A percentile compares a stretch with the other conserved stretches of the same genome.
Conservation (phyloP, 2,329 filamentous ascomycete genomes). For the Aspergillus costaricaensis region DNA sequence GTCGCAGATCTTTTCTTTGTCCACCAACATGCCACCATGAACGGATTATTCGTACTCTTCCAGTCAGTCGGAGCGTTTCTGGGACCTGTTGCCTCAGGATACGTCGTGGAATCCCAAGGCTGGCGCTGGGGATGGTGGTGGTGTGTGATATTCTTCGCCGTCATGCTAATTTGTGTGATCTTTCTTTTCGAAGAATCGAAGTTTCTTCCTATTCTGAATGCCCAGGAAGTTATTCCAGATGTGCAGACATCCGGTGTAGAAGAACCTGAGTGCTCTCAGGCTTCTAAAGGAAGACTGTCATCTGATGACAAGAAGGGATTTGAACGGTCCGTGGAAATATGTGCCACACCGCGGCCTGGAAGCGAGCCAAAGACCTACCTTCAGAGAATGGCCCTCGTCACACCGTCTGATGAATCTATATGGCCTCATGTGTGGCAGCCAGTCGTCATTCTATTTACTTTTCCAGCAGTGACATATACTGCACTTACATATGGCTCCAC, state of each 20-base stretch:
- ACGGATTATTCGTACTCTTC: constrained; percentile 48
- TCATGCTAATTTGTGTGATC: constrained; percentile 41
- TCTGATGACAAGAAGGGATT: not conserved
- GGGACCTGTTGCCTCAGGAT: constrained; percentile 36
- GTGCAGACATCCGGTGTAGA: not conserved
- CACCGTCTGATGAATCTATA: constrained; percentile 7
- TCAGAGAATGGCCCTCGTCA: constrained; percentile 4
- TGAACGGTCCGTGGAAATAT: not conserved
- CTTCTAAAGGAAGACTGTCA: not conserved
- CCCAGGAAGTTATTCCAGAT: not conserved
- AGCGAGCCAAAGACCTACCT: not conserved
- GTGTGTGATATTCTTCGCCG: constrained; percentile 44
- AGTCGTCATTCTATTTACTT: constrained; percentile 23
- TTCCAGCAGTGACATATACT: constrained; percentile 55
- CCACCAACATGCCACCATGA: constrained; percentile 51
- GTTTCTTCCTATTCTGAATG: constrained; percentile 1
- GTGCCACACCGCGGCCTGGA: not conserved
- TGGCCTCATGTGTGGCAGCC: constrained; percentile 1
- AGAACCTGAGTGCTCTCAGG: not conserved
- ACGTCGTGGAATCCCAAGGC: constrained; percentile 42
- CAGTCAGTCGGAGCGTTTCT: constrained; percentile 37
- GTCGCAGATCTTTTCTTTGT: constrained; percentile 54
- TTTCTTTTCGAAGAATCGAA: constrained; percentile 51
- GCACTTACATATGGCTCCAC: constrained; percentile 43
- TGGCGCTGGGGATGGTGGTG: constrained; percentile 58